phyloP scores from a whole-genome alignment of 225 moss, liverwort and hornwort genomes.

The Pleurozium schreberi region DNA sequence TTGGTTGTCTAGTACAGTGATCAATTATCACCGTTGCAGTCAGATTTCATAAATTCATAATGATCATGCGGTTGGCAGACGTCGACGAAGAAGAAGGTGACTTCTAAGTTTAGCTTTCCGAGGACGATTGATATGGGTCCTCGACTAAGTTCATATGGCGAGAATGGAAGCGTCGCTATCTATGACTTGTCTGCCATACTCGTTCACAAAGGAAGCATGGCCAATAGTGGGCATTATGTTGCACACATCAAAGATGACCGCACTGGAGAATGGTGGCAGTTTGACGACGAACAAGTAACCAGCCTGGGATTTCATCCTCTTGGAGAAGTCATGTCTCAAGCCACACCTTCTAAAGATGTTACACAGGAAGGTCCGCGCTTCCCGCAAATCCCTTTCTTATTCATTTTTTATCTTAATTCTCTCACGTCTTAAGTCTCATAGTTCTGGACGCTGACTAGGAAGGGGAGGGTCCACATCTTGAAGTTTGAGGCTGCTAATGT shows the following conservation, averaged over 20 bases:
- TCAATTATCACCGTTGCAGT: background rate
- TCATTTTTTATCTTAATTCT: background rate
- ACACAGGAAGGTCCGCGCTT: slow-evolving; percentile 32
- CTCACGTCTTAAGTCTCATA: background rate
- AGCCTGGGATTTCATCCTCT: slow-evolving; percentile 95
- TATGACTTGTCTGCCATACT: slow-evolving; percentile 94
- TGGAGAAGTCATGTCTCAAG: slow-evolving; percentile 52
- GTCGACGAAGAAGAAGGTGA: slow-evolving; percentile 96
- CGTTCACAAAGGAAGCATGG: slow-evolving; percentile 97
- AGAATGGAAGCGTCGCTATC: slow-evolving; percentile 23
- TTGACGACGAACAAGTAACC: slow-evolving; percentile 94
- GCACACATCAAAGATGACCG: slow-evolving; percentile 93
- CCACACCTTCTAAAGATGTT: slow-evolving; percentile 40
- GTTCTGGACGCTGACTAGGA: background rate
- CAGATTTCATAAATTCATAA: background rate
- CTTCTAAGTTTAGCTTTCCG: slow-evolving; percentile 94
- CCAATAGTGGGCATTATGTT: slow-evolving; percentile 96
- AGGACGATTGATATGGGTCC: slow-evolving; percentile 78
- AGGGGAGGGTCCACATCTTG: slow-evolving; percentile 7
- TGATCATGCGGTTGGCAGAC: slow-evolving; percentile 41
- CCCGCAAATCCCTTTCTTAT: background rate
- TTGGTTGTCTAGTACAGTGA: background rate
- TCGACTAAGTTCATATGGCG: slow-evolving; percentile 40
- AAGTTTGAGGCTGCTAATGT: slow-evolving; percentile 19
- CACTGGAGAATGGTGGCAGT: slow-evolving; percentile 95